phyloP scores from a whole-genome alignment of 2,329 filamentous ascomycete genomes.

The Talaromyces sp. region DNA sequence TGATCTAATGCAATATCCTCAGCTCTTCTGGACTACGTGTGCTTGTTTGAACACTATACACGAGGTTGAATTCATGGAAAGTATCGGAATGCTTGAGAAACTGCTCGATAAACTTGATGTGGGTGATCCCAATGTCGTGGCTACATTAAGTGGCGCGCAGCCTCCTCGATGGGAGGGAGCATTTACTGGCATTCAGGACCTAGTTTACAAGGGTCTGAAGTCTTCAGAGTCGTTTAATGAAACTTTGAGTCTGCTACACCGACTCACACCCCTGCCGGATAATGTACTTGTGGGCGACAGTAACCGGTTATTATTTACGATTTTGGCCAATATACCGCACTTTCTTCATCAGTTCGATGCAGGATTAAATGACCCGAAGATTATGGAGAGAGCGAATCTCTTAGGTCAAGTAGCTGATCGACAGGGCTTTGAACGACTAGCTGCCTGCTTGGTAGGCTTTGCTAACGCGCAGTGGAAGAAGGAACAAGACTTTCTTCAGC shows the following conservation, averaged over 20 bases:
- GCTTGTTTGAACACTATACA: constrained; percentile 96
- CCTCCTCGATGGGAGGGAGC: constrained; percentile 83
- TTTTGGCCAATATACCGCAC: constrained; percentile 87
- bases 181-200: constrained; percentile 79
- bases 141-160: constrained; percentile 70
- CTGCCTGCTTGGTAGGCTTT: constrained; percentile 67
- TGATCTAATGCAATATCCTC: constrained; percentile 82
- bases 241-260: constrained; percentile 73
- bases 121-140: constrained; percentile 63
- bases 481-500: constrained; percentile 70
- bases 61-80: constrained; percentile 89
- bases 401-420: constrained; percentile 70
- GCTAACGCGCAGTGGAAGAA: constrained; percentile 63
- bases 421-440: constrained; percentile 66
- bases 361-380: constrained; percentile 52
- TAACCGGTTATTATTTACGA: constrained; percentile 74
- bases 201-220: constrained; percentile 87
- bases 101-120: constrained; percentile 82
- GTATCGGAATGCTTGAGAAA: constrained; percentile 84
- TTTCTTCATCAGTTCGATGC: constrained; percentile 78
- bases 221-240: constrained; percentile 78
- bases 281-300: constrained; percentile 79
- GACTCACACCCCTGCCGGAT: constrained; percentile 72
- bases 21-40: constrained; percentile 96
- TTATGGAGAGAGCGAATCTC: constrained; percentile 62